Evolutionary conservation across 225 moss, liverwort and hornwort species (phyloP), one percentile per base, ranked within the genome.

Genomic region (Polytrichum formosum): DNA sequence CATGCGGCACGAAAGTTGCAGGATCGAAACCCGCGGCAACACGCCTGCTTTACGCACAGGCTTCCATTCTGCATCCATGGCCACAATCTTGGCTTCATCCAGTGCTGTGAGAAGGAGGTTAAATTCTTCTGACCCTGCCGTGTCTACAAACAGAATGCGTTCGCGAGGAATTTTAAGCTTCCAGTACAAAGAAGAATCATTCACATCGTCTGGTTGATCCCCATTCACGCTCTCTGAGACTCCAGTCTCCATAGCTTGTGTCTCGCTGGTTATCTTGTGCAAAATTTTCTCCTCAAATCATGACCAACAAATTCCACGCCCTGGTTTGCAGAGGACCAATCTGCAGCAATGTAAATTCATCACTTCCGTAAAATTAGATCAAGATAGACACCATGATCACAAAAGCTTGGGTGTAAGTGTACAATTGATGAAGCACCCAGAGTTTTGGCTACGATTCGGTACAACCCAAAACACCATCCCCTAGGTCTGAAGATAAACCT

Each of bases 11-110:
- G 98, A 91, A 19, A 98, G 68, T 75, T 98, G 98, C 53, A 98
- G 65, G 65, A 98, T 87, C 19, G 98, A 88, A 18, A 98, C 92
- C 28, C 94, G 92, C 6, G 88, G 91, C 7, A 77, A 78, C 26
- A 17, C 70, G 4, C 81, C 72, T 62, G 73, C 64, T 16, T 68
- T 77, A 22, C 54, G 72, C 55, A 94, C 85, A 26, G 98, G 98
- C 75, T 94, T 94, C 98, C 98, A 98, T 78, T 98, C 98, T 18
- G 98, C 98, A 71, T 98, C 98, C 88, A 98, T 88, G 26, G 91
- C 92, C 66, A 98, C 82, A 29, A 98, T 56, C 35, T 69, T 22
- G 9, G 98, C 85, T 23, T 85, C 86, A 55, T 88, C 85, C 68
- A 98, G 53, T 27, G 92, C 94, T 26, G 64, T 69, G 63, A 87